Percentiles rank a stretch among this genome's conserved stretches.
phyloP scores from a whole-genome alignment of 2,329 filamentous ascomycete species.

The Ophiostoma perfectum region DNA sequence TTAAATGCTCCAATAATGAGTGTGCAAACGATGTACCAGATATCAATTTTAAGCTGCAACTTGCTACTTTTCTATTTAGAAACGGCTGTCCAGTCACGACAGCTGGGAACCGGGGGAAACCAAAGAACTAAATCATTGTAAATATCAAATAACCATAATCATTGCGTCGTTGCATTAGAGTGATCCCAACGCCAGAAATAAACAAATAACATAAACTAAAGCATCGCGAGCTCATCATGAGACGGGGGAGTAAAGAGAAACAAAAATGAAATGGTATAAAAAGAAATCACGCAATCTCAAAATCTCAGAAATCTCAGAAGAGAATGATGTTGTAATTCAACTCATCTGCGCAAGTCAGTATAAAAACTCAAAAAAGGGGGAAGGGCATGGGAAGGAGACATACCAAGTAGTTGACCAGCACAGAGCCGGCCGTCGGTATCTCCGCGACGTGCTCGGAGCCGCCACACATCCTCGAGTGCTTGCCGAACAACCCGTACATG shows the following conservation, averaged over 20 bases:
- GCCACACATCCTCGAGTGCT: constrained; percentile 20
- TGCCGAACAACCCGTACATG: constrained; percentile 18
- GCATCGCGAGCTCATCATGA: neutral
- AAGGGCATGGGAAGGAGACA: neutral
- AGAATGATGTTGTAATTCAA: constrained; percentile 21
- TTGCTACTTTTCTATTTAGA: neutral
- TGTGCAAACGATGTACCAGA: constrained; percentile 2
- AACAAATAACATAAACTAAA: neutral
- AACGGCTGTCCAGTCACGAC: neutral
- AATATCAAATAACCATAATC: neutral
- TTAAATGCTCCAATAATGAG: neutral
- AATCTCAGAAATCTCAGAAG: constrained; percentile 7
- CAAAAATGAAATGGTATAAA: neutral
- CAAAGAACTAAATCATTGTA: neutral
- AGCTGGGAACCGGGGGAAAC: neutral
- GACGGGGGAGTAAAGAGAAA: neutral
- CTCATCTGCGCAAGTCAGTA: constrained; percentile 13
- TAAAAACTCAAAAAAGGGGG: neutral
- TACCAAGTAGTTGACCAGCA: constrained; percentile 14
- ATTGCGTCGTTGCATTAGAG: neutral
- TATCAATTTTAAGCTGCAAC: constrained; percentile 5
- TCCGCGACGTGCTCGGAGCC: constrained; percentile 17
- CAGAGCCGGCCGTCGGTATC: constrained; percentile 17
- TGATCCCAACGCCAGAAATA: neutral
- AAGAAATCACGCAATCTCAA: neutral